phyloP scores from a whole-genome alignment of 2,329 filamentous ascomycete genomes.

The Aureobasidium musti region DNA sequence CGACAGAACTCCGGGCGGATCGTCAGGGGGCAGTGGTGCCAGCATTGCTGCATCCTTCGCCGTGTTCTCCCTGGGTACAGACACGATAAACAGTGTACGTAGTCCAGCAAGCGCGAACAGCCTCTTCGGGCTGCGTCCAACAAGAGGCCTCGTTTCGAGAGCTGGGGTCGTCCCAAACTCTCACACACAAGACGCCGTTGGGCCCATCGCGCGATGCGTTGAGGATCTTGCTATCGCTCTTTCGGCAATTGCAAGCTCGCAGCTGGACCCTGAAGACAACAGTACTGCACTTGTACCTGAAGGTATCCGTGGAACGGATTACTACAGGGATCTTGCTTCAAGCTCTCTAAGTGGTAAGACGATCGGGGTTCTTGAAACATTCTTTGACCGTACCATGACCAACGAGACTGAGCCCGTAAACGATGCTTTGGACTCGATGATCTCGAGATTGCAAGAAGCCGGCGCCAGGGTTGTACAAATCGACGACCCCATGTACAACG shows the following conservation, averaged over 20 bases:
- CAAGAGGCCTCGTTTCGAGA: conserved; percentile 38
- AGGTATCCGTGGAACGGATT: conserved; percentile 49
- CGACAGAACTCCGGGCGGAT: conserved; percentile 65
- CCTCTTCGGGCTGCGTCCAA: conserved; percentile 61
- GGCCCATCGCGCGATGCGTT: conserved; percentile 39
- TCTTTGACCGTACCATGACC: conserved; percentile 57
- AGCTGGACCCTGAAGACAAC: conserved; percentile 56
- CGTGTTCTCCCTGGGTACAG: conserved; percentile 49
- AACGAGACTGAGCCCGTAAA: conserved; percentile 62
- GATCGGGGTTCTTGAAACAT: conserved; percentile 57
- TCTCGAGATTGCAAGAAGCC: conserved; percentile 49
- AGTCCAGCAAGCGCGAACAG: conserved; percentile 64
- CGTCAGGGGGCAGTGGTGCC: conserved; percentile 63
- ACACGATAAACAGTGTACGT: conserved; percentile 60
- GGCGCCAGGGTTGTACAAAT: conserved; percentile 57
- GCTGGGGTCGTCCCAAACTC: conserved; percentile 40
- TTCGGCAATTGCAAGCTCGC: conserved; percentile 49
- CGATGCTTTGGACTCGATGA: conserved; percentile 52
- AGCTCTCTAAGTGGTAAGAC: conserved; percentile 46
- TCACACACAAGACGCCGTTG: conserved; percentile 40
- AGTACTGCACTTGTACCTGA: conserved; percentile 53
- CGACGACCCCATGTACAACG: conserved; percentile 54
- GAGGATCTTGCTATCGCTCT: conserved; percentile 40
- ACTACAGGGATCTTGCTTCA: conserved; percentile 46
- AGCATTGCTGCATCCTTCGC: conserved; percentile 61